Conservation (phyloP, 768 basidiomycete species). For the Lepiota venenata region DNA sequence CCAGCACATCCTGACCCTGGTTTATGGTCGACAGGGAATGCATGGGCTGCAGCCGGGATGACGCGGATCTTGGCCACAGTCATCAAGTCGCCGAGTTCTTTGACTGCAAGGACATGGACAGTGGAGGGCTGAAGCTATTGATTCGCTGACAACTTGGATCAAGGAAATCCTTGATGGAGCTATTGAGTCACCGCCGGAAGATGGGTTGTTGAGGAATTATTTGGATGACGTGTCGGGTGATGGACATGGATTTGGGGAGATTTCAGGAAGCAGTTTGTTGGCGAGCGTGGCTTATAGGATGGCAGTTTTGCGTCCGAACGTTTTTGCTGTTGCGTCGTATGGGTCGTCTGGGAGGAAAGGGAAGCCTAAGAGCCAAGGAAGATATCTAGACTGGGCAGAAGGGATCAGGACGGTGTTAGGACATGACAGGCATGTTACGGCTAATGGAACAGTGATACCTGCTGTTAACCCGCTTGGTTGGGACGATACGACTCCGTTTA, state of each 20-base stretch:
- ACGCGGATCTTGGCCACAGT: conserved; percentile 52
- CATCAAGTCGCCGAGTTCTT: conserved; percentile 29
- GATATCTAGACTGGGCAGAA: conserved; percentile 36
- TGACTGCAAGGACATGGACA: conserved; percentile 17
- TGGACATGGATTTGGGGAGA: conserved; percentile 39
- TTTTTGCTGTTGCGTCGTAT: conserved; percentile 21
- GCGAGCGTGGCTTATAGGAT: conserved; percentile 38
- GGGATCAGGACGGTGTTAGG: conserved; percentile 20
- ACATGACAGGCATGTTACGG: conserved; percentile 24
- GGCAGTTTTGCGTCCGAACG: conserved; percentile 29
- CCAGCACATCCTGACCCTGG: conserved; percentile 35
- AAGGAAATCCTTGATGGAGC: conserved; percentile 44
- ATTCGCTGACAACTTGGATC: conserved; percentile 32
- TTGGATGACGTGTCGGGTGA: conserved; percentile 23
- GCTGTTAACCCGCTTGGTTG: conserved; percentile 39
- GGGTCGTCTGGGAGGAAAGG: no score
- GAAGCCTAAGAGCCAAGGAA: neutral
- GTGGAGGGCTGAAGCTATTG: conserved; percentile 24
- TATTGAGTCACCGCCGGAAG: conserved; percentile 26
- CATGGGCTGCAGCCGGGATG: conserved; percentile 65
- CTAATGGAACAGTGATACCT: conserved; percentile 28
- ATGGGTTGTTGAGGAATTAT: conserved; percentile 40
- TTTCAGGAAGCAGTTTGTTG: conserved; percentile 38
- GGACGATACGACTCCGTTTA: conserved; percentile 30
- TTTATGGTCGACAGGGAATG: conserved; percentile 57